phyloP scores from a whole-genome alignment of 108 stramenopile species.

The Hondaea fermentalgiana region DNA sequence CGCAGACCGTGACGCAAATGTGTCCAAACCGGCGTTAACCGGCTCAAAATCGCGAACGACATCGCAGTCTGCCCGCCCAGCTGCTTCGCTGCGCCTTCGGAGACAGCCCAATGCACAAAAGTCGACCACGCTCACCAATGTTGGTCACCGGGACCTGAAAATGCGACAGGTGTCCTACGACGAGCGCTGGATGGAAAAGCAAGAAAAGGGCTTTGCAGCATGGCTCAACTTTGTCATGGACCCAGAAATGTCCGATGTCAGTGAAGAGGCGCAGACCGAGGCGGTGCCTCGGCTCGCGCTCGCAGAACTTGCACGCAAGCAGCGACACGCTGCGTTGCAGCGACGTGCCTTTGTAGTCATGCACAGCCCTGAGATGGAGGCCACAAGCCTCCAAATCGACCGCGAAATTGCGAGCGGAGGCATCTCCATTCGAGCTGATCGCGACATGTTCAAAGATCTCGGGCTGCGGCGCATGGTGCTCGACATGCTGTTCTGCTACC shows the following conservation, averaged over 20 bases:
- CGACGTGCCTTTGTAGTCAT: background rate
- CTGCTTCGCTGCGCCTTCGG: background rate
- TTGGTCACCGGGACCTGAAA: background rate
- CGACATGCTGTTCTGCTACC: conserved; percentile 69
- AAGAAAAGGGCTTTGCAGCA: conserved; percentile 6
- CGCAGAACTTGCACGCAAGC: background rate
- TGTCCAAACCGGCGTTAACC: too few species aligned
- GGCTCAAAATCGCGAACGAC: too few species aligned
- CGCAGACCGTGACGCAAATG: too few species aligned
- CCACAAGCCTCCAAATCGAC: background rate
- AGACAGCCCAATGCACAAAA: background rate
- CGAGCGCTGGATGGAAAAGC: conserved; percentile 17
- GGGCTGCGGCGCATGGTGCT: conserved; percentile 55
- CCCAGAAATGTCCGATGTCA: background rate
- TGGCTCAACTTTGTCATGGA: conserved; percentile 16
- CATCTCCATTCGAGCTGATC: conserved; percentile 64
- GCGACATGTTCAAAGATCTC: conserved; percentile 71
- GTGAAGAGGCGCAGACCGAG: background rate
- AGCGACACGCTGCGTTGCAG: background rate
- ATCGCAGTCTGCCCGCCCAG: background rate
- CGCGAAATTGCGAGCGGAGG: conserved; percentile 11
- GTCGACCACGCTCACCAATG: background rate
- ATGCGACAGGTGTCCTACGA: background rate
- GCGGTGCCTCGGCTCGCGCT: background rate
- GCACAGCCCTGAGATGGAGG: background rate